These are phyloP conservation scores for Phytophthora foliorum DNA, from an alignment of 352 stramenopile genomes.

Conservation along the genomic window DNA sequence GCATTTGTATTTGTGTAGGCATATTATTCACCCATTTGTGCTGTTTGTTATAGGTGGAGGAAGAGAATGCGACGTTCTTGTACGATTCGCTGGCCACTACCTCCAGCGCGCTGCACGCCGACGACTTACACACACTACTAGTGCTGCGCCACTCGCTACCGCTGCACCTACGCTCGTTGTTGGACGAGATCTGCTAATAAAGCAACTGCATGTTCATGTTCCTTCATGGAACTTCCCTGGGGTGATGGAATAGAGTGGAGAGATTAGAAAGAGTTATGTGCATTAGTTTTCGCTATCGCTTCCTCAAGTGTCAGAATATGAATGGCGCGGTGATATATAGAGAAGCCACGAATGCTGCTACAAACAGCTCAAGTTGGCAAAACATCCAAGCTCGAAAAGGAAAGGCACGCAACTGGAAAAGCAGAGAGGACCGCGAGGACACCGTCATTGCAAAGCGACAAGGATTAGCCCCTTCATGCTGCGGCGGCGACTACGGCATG, in stretches of 20 bases:
- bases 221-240: too few species aligned
- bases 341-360: constrained; percentile 9
- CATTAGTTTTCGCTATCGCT: constrained; percentile 31
- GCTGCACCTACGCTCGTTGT: constrained; percentile 46
- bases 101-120: constrained; percentile 64
- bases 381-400: constrained; percentile 17
- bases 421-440: constrained; percentile 11
- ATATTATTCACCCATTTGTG: background rate
- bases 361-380: constrained; percentile 8
- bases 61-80: constrained; percentile 72
- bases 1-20: background rate
- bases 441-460: constrained; percentile 23
- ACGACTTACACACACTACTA: constrained; percentile 75
- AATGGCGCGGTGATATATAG: constrained; percentile 14
- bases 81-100: constrained; percentile 55
- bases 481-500: constrained; percentile 58
- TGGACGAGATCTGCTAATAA: constrained; percentile 48
- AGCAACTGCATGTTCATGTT: constrained; percentile 2
- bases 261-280: constrained; percentile 12
- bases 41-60: constrained; percentile 59
- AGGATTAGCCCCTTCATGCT: constrained; percentile 44
- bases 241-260: constrained; percentile 19
- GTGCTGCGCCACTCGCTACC: constrained; percentile 60
- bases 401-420: constrained; percentile 15
- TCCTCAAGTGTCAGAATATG: constrained; percentile 22